These are phyloP conservation scores for Tolypocladium tundrense DNA, from an alignment of 2,329 filamentous ascomycete genomes.

Conservation along the genomic window DNA sequence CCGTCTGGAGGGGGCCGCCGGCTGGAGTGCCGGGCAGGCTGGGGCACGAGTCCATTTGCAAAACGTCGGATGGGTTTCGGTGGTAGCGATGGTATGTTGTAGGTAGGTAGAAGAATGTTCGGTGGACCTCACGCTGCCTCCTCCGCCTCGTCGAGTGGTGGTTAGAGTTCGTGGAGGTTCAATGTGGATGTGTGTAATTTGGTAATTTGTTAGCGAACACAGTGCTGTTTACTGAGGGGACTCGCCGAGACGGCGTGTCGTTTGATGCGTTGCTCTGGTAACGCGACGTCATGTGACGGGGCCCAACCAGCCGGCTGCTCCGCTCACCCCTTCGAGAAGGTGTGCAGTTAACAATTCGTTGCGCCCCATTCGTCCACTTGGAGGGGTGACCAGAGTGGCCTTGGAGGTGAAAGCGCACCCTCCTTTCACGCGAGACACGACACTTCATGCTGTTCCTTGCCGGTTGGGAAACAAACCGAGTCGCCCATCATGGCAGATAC, in stretches of 20 bases:
- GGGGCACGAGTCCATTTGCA: slow-evolving; percentile 30
- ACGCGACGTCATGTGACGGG: slow-evolving; percentile 2
- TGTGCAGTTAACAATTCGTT: not conserved
- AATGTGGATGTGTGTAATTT: not conserved
- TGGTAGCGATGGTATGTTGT: not conserved
- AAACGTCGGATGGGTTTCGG: not conserved
- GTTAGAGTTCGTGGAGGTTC: not conserved
- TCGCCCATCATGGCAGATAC: slow-evolving; percentile 23
- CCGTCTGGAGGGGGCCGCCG: slow-evolving; percentile 46
- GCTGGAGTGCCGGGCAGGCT: slow-evolving; percentile 42
- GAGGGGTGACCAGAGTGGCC: not conserved
- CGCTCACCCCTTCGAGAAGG: not conserved
- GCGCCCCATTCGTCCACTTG: not conserved
- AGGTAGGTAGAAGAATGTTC: not conserved
- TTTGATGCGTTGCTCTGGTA: slow-evolving; percentile 4
- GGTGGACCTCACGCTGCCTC: not conserved
- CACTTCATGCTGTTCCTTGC: not conserved
- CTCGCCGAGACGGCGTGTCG: not conserved
- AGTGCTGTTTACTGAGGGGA: slow-evolving; percentile 7
- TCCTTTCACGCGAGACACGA: not conserved
- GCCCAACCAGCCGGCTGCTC: not conserved
- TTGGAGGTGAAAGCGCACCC: not conserved
- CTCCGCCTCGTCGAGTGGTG: not conserved
- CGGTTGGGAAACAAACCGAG: not conserved
- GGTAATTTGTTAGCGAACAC: not conserved